Conservation (phyloP, 805 yeast species). For the Ogataea methanolica region DNA sequence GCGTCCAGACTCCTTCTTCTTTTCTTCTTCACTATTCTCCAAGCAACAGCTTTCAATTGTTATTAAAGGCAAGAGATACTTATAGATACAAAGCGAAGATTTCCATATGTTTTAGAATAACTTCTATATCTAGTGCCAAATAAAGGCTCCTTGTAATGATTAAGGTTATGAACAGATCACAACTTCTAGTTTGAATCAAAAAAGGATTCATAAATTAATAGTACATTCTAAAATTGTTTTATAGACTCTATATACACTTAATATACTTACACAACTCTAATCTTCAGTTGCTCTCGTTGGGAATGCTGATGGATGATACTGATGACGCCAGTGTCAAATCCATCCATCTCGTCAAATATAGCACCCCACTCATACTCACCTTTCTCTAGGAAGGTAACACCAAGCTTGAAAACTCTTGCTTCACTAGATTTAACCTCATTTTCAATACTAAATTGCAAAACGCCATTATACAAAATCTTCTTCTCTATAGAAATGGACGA, state of each 20-base stretch:
- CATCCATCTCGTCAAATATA: constrained; percentile 43
- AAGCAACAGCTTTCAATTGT: no score
- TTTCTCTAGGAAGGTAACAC: constrained; percentile 61
- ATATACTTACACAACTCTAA: constrained; percentile 15
- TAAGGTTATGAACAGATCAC: no score
- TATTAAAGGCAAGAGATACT: no score
- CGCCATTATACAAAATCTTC: constrained; percentile 67
- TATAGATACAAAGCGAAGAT: no score
- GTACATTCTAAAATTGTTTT: neutral
- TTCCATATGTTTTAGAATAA: no score
- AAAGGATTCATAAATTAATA: no score
- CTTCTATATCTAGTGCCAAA: no score
- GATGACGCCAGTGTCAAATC: constrained; percentile 18
- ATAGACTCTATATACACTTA: neutral
- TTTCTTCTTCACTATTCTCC: no score
- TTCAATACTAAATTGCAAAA: constrained; percentile 52
- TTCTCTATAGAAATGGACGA: constrained; percentile 39
- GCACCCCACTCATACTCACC: constrained; percentile 86
- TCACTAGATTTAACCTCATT: constrained; percentile 39
- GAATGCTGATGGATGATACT: constrained; percentile 30
- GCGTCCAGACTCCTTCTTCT: no score
- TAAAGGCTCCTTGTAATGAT: no score
- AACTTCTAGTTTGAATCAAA: no score
- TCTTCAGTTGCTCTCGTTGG: constrained; percentile 34
- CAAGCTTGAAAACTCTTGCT: constrained; percentile 38